A percentile compares a stretch with the other conserved stretches of the same genome.
Conservation (phyloP, 2,329 filamentous ascomycete genomes). For the Alternaria solani region DNA sequence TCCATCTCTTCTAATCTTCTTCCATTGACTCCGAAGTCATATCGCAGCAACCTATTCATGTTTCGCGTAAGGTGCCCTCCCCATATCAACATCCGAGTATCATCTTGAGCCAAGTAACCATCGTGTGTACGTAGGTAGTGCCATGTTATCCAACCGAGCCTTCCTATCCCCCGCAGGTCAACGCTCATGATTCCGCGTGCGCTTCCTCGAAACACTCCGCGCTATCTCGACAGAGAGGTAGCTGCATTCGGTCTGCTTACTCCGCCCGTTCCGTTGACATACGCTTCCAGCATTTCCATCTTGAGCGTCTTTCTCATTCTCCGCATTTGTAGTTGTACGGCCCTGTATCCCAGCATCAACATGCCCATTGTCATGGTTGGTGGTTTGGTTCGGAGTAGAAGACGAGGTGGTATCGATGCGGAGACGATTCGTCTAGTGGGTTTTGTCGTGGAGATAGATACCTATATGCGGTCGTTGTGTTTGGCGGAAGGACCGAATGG, state of each 20-base stretch:
- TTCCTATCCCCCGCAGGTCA: accelerated
- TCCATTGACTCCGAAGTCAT: neutral
- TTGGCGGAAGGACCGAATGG: neutral
- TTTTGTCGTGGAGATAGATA: neutral
- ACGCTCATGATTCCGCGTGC: neutral
- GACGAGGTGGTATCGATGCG: neutral
- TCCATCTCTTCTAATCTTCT: neutral
- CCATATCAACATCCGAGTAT: neutral
- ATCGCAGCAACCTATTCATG: neutral
- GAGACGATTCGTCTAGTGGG: neutral
- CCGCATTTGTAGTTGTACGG: neutral
- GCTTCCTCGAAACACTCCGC: neutral
- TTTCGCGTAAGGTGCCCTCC: accelerated
- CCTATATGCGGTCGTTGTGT: neutral
- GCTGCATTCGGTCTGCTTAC: no score
- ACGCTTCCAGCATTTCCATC: neutral
- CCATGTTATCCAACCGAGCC: neutral
- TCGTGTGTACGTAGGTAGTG: neutral
- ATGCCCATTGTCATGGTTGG: neutral
- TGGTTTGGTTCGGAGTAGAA: neutral
- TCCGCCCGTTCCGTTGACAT: neutral
- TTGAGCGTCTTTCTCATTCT: neutral
- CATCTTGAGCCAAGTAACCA: neutral
- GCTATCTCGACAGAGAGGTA: neutral
- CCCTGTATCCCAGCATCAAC: neutral